Conservation (phyloP, 2,329 filamentous ascomycete species). For the Rhinocladiella similis region DNA sequence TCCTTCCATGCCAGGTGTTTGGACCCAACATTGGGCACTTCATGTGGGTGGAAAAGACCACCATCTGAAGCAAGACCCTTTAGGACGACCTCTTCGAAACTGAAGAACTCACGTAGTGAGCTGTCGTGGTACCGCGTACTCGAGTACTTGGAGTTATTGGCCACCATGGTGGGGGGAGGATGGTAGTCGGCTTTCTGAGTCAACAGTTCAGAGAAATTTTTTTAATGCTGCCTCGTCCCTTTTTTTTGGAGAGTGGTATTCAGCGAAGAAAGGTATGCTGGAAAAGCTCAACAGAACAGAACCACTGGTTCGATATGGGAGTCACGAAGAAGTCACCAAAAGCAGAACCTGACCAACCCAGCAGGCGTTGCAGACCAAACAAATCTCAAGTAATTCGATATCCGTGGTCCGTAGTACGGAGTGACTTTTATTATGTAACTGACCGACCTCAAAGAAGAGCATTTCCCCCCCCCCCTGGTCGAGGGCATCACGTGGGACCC, state of each 20-base stretch:
- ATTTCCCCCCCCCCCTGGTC: neutral
- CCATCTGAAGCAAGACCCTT: conserved; percentile 86
- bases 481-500: neutral
- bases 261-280: too few relatives aligned
- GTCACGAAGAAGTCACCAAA: too few relatives aligned
- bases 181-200: too few relatives aligned
- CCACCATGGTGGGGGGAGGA: conserved; percentile 11
- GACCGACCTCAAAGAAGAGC: too few relatives aligned
- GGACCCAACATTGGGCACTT: conserved; percentile 65
- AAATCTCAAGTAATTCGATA: too few relatives aligned
- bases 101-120: conserved; percentile 57
- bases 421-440: neutral
- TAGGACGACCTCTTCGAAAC: conserved; percentile 87
- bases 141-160: conserved; percentile 25
- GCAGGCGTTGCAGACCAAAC: too few relatives aligned
- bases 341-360: too few relatives aligned
- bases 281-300: too few relatives aligned
- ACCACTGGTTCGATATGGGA: too few relatives aligned
- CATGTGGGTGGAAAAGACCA: conserved; percentile 85
- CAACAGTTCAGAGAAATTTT: too few relatives aligned
- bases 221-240: too few relatives aligned
- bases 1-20: conserved; percentile 75
- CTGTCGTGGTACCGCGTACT: conserved; percentile 19
- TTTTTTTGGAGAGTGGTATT: too few relatives aligned
- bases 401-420: neutral